A percentile compares a stretch with the other conserved stretches of the same genome.
These are phyloP conservation scores for Vigna hirtella DNA, from an alignment of 306 rosid genomes.

Conservation along the genomic window DNA sequence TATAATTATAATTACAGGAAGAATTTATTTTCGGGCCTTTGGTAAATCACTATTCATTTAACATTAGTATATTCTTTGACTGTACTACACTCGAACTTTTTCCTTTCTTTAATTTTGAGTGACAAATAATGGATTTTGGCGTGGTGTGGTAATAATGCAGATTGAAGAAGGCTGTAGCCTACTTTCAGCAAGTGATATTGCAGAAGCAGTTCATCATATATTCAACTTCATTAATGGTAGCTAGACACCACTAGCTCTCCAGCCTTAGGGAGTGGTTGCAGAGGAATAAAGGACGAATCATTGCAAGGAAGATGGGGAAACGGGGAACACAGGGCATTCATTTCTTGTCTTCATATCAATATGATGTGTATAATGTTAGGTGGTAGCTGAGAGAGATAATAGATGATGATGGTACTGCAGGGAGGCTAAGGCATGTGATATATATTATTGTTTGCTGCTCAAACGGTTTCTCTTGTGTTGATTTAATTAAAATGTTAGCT, in stretches of 20 bases:
- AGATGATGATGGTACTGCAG: background rate
- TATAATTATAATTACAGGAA: background rate
- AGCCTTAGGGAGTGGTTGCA: slow-evolving; percentile 19
- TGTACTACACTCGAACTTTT: background rate
- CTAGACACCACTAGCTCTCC: slow-evolving; percentile 34
- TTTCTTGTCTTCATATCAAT: slow-evolving; percentile 43
- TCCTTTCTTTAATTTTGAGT: background rate
- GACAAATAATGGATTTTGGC: slow-evolving; percentile 31
- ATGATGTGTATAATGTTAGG: slow-evolving; percentile 45
- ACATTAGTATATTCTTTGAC: slow-evolving; percentile 10
- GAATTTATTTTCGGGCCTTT: background rate
- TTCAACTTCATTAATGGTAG: slow-evolving; percentile 66
- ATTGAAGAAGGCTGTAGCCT: slow-evolving; percentile 85
- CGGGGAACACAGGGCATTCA: slow-evolving; percentile 56
- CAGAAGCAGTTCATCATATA: slow-evolving; percentile 74
- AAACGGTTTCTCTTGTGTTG: slow-evolving; percentile 23
- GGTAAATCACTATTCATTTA: slow-evolving; percentile 1
- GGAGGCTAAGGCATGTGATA: slow-evolving; percentile 32
- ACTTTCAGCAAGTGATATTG: slow-evolving; percentile 79
- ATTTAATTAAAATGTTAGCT: slow-evolving; percentile 6
- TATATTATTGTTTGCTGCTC: slow-evolving; percentile 28
- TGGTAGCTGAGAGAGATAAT: slow-evolving; percentile 38
- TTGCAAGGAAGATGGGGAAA: slow-evolving; percentile 36
- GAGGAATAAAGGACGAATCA: slow-evolving; percentile 33
- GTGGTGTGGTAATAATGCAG: slow-evolving; percentile 54